These are phyloP conservation scores for Penicillium simplicissimum DNA, from an alignment of 495 filamentous ascomycete species.

Conservation along the genomic window DNA sequence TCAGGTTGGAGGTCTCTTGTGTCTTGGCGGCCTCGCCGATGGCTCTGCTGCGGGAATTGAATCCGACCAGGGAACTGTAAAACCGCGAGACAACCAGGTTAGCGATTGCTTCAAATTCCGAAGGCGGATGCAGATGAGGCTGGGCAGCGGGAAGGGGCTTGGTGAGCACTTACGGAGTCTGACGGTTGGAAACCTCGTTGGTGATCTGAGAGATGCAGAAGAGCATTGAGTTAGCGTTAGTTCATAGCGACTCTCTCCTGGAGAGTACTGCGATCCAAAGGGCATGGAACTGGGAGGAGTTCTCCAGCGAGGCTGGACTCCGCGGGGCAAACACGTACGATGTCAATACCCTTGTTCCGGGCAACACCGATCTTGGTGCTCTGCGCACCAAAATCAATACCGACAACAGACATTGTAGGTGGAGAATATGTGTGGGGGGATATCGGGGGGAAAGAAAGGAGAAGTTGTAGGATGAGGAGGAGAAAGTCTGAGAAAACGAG, in stretches of 20 bases:
- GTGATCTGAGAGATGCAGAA: slow-evolving; percentile 66
- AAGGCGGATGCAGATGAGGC: slow-evolving; percentile 17
- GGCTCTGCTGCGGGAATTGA: slow-evolving; percentile 88
- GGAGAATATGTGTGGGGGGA: slow-evolving; percentile 21
- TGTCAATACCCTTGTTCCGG: slow-evolving; percentile 97
- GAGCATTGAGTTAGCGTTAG: slow-evolving; percentile 26
- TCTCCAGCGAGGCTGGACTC: slow-evolving; percentile 10
- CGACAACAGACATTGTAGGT: slow-evolving; percentile 71
- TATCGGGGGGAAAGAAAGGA: slow-evolving; percentile 17
- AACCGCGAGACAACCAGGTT: slow-evolving; percentile 24
- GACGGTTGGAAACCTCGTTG: slow-evolving; percentile 98
- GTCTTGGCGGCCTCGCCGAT: slow-evolving; percentile 96
- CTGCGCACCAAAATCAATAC: slow-evolving; percentile 94
- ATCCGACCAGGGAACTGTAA: slow-evolving; percentile 84
- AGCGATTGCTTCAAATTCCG: slow-evolving; percentile 18
- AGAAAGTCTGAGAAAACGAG: slow-evolving; percentile 28
- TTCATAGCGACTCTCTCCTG: slow-evolving; percentile 1
- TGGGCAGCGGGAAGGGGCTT: slow-evolving; percentile 7
- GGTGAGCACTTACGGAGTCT: slow-evolving; percentile 78
- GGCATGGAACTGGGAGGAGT: not conserved
- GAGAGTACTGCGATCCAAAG: not conserved
- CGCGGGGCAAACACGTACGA: slow-evolving; percentile 67
- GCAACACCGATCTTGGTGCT: slow-evolving; percentile 98
- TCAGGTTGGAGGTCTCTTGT: slow-evolving; percentile 98
- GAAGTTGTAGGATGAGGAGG: slow-evolving; percentile 20